Evolutionary conservation across 257 asterid genomes (phyloP).

Genomic region (Vinca minor): DNA sequence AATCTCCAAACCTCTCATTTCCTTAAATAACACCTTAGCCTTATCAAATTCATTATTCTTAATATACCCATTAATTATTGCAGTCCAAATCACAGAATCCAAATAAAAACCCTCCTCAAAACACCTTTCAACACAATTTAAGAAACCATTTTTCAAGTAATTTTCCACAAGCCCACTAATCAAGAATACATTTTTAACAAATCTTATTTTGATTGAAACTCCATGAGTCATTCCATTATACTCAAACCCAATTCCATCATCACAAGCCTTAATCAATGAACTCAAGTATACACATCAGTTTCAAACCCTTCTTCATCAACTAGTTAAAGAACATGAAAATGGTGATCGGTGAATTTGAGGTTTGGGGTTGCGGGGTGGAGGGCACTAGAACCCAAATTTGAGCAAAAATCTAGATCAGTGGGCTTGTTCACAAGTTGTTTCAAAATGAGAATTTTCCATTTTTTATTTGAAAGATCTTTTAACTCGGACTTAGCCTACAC

Average conservation of each 20-base stretch:
- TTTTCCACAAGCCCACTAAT: constrained; percentile 14
- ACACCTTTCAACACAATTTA: constrained; percentile 6
- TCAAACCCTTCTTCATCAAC: constrained; percentile 5
- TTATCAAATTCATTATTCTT: neutral
- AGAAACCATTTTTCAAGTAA: constrained; percentile 7
- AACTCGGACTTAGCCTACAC: too few species aligned
- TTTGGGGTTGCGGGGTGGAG: neutral
- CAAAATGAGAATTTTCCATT: too few species aligned
- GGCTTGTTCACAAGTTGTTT: too few species aligned
- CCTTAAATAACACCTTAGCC: constrained; percentile 12
- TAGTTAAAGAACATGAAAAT: constrained; percentile 8
- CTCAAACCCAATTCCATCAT: neutral
- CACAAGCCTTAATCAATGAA: constrained; percentile 15
- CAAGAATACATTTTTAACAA: constrained; percentile 15
- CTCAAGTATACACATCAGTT: constrained; percentile 13
- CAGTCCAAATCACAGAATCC: constrained; percentile 18
- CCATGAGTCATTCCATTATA: constrained; percentile 17
- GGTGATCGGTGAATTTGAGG: neutral
- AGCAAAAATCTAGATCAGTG: too few species aligned
- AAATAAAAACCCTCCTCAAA: constrained; percentile 8
- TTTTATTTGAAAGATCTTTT: too few species aligned
- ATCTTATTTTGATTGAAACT: constrained; percentile 5
- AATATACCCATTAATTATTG: constrained; percentile 16
- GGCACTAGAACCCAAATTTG: too few species aligned
- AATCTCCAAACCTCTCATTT: constrained; percentile 12